Evolutionary conservation across 75 land plant species (phyloP), one percentile per base, ranked within the genome.

Genomic region (Pseudotsuga menziesii): DNA sequence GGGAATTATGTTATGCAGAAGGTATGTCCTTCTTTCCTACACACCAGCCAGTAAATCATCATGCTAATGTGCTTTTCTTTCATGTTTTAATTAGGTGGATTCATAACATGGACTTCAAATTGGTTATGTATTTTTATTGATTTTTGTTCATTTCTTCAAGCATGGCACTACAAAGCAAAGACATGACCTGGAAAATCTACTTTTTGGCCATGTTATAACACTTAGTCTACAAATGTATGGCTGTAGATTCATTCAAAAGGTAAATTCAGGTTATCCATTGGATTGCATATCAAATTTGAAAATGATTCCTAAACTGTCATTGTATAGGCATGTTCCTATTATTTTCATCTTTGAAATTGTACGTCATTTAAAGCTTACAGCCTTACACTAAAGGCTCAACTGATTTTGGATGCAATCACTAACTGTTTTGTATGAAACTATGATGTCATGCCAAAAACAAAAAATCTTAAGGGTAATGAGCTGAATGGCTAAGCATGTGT

Each of bases 1-100:
- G 97, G 98, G 22, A 96, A 93, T 76, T 96, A 96, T 82, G 97
- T 96, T 16, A 77, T 93, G 36, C 97, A 96, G 57, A 93, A 93
- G 94, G 98, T 93, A 82, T 13, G 25, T 25, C 23, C 26, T 0
- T 2, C 5, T 8, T 35, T 1, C 14, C 4, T 66, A 6, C 32
- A 6, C 17, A 17, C 17, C 20, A 3, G 22, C 27, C 64, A 17
- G 0, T 36, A 64, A 61, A 61, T 3, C 44, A 16, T 29, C 32
- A 32, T 16, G 20, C 17, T 35, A 64, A 64, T 3, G 1, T 64
- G 1, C 69, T 75, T 12, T 73, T 61, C 36, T 7, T 32, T 2
- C 55, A 12, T 75, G 23, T 13, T 80, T 2, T 7, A 29, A 26
- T 29, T n/a, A 20, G 12, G 6, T 48, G 57, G 59, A 56, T 12